Conservation (phyloP, 306 rosid species). For the Begonia peltatifolia region DNA sequence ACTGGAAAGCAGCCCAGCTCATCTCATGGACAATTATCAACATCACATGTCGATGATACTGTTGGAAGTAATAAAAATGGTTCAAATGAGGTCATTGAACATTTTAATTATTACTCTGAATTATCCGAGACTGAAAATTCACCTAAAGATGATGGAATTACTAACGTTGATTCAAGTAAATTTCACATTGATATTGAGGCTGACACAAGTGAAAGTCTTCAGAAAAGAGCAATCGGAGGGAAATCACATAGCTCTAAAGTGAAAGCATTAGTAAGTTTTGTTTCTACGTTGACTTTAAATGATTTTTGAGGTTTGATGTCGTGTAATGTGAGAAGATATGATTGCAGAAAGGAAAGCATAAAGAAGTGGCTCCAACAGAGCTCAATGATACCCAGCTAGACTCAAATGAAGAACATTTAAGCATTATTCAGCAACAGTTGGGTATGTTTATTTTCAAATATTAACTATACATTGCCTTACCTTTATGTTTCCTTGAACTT, state of each 20-base stretch:
- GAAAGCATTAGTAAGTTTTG: too few species aligned
- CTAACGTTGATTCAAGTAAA: slow-evolving; percentile 19
- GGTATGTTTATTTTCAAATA: slow-evolving; percentile 19
- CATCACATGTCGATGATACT: too few species aligned
- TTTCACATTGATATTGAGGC: slow-evolving; percentile 18
- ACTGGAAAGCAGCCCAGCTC: slow-evolving; percentile 10
- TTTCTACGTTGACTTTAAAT: too few species aligned
- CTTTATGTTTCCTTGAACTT: slow-evolving; percentile 1
- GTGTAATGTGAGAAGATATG: too few species aligned
- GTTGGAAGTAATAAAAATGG: slow-evolving; percentile 6
- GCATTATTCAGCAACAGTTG: slow-evolving; percentile 11
- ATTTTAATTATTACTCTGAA: not conserved
- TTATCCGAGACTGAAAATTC: slow-evolving; percentile 11
- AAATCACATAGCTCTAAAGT: too few species aligned
- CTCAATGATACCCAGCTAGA: slow-evolving; percentile 14
- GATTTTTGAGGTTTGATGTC: too few species aligned
- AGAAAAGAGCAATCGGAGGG: too few species aligned
- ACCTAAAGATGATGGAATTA: slow-evolving; percentile 13
- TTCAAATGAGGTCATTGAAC: not conserved
- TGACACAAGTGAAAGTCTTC: slow-evolving; percentile 1
- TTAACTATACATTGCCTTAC: too few species aligned
- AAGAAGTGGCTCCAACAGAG: slow-evolving; percentile 10
- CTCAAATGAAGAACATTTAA: slow-evolving; percentile 8
- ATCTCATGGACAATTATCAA: slow-evolving; percentile 5
- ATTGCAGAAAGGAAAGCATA: slow-evolving; percentile 36